Conservation (phyloP, 176 grass and related monocot genomes). For the Chloris gayana region DNA sequence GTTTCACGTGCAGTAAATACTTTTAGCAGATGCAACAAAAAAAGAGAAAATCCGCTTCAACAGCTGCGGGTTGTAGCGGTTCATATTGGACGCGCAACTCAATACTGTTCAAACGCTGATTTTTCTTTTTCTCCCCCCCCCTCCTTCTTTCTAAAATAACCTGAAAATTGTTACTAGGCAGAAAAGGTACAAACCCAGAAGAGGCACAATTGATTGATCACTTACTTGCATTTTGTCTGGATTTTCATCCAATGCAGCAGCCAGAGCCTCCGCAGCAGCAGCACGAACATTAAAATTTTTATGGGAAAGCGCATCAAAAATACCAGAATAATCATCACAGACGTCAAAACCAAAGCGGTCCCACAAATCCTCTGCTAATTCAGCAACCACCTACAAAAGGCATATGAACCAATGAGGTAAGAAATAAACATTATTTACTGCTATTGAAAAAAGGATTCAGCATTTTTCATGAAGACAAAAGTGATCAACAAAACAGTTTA, state of each 20-base stretch:
- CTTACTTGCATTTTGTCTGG: constrained; percentile 83
- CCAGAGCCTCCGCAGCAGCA: constrained; percentile 90
- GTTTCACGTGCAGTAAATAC: too few relatives aligned
- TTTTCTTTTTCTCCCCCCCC: too few relatives aligned
- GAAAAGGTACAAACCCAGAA: neutral
- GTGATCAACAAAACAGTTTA: constrained; percentile 23
- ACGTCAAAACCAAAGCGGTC: constrained; percentile 86
- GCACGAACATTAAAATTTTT: constrained; percentile 85
- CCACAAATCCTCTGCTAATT: constrained; percentile 95
- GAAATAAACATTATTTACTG: constrained; percentile 19
- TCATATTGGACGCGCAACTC: too few relatives aligned
- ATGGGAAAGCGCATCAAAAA: constrained; percentile 84
- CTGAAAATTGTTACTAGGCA: too few relatives aligned
- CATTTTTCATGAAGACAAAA: constrained; percentile 27
- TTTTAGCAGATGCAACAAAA: too few relatives aligned
- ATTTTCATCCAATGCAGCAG: constrained; percentile 92
- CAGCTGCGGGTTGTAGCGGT: too few relatives aligned
- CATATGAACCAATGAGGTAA: constrained; percentile 36
- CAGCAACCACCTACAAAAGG: constrained; percentile 74
- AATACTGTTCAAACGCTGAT: too few relatives aligned
- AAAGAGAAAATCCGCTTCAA: too few relatives aligned
- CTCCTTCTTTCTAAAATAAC: too few relatives aligned
- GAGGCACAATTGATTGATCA: constrained; percentile 1
- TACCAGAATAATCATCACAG: constrained; percentile 81
- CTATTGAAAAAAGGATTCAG: neutral